These are phyloP conservation scores for Septoria petroselini DNA, from an alignment of 2,329 filamentous ascomycete genomes.

Conservation along the genomic window DNA sequence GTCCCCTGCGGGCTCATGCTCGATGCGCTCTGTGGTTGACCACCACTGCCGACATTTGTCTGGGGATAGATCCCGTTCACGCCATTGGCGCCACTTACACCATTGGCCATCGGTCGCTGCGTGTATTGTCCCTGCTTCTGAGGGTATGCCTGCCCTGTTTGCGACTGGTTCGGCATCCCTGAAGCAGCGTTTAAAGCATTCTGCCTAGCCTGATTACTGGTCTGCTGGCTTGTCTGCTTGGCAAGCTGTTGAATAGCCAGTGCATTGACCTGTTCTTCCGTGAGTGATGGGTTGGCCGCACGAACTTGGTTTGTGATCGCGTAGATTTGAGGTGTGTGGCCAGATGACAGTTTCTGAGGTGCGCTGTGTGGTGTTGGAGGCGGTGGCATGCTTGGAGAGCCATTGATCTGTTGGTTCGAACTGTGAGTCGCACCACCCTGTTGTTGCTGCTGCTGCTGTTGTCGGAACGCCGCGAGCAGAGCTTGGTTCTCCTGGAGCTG, in stretches of 20 bases:
- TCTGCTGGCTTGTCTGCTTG: slow-evolving; percentile 21
- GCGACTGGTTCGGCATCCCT: slow-evolving; percentile 30
- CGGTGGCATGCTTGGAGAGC: slow-evolving; percentile 40
- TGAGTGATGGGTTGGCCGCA: slow-evolving; percentile 50
- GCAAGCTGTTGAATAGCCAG: slow-evolving; percentile 51
- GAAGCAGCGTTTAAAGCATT: slow-evolving; percentile 42
- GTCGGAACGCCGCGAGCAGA: slow-evolving; percentile 32
- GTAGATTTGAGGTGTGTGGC: slow-evolving; percentile 55
- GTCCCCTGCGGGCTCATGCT: slow-evolving; percentile 24
- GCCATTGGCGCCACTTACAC: slow-evolving; percentile 10
- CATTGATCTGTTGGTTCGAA: slow-evolving; percentile 30
- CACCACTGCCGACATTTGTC: slow-evolving; percentile 17
- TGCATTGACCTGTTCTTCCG: slow-evolving; percentile 54
- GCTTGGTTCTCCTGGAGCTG: slow-evolving; percentile 36
- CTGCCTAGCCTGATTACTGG: slow-evolving; percentile 36
- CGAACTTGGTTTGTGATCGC: slow-evolving; percentile 54
- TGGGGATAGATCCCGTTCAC: slow-evolving; percentile 14
- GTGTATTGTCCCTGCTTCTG: slow-evolving; percentile 30
- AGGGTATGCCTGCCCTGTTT: slow-evolving; percentile 27
- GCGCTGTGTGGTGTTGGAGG: slow-evolving; percentile 34
- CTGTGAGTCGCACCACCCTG: slow-evolving; percentile 27
- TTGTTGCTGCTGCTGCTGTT: slow-evolving; percentile 23
- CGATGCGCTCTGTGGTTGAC: slow-evolving; percentile 13
- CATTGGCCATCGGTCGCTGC: slow-evolving; percentile 22
- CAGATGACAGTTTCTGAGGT: slow-evolving; percentile 51